Evolutionary conservation across 163 green algal genomes (phyloP).

Genomic region (Coccomyxa subellipsoidea): DNA sequence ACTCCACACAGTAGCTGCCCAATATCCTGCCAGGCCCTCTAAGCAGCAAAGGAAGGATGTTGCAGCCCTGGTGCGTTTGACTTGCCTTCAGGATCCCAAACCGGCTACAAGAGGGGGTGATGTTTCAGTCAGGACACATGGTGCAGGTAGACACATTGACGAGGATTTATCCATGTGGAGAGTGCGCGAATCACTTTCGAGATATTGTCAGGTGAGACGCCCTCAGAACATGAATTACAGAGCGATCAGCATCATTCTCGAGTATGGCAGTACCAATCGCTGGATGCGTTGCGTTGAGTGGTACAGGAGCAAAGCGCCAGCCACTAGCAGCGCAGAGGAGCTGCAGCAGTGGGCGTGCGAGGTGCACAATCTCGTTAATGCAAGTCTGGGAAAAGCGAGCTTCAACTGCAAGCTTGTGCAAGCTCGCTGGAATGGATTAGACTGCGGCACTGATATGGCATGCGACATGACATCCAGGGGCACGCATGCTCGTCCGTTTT

Average conservation of each 20-base stretch:
- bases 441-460: conserved; percentile 43
- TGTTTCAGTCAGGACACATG: not conserved
- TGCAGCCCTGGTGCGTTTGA: conserved; percentile 44
- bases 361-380: conserved; percentile 85
- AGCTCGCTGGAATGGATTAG: conserved; percentile 60
- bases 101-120: not conserved
- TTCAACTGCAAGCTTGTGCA: conserved; percentile 85
- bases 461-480: conserved; percentile 15
- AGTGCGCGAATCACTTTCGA: conserved; percentile 82
- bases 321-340: conserved; percentile 40
- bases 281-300: not conserved
- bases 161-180: conserved; percentile 84
- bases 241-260: too few species aligned
- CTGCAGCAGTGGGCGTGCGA: conserved; percentile 83
- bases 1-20: conserved; percentile 85
- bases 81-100: not conserved
- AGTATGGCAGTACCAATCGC: not conserved
- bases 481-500: too few species aligned
- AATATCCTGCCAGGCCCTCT: conserved; percentile 78
- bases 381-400: conserved; percentile 68
- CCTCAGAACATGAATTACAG: too few species aligned
- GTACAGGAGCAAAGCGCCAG: conserved; percentile 54
- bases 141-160: conserved; percentile 68
- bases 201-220: conserved; percentile 74
- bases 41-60: conserved; percentile 74